Percentiles rank a stretch among this genome's conserved stretches.
phyloP scores from a whole-genome alignment of 768 basidiomycete genomes.

The Lactarius vividus region DNA sequence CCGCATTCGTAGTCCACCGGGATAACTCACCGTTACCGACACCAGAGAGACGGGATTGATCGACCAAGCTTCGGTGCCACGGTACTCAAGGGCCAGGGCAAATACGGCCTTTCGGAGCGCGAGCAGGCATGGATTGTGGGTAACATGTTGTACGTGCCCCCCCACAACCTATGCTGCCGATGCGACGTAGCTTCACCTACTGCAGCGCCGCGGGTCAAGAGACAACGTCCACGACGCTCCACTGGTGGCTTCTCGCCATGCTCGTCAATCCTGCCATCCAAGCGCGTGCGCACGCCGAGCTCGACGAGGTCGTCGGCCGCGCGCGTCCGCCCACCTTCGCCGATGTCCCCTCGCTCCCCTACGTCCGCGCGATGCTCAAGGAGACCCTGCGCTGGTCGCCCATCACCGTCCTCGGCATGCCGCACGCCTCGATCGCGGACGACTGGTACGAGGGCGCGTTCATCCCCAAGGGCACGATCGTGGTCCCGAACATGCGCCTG shows the following conservation, averaged over 20 bases:
- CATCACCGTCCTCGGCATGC: conserved; percentile 29
- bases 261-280: conserved; percentile 39
- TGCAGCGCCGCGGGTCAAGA: background rate
- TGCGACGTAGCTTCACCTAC: background rate
- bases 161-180: background rate
- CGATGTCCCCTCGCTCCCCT: conserved; percentile 37
- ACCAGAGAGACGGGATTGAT: conserved; percentile 7
- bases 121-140: conserved; percentile 25
- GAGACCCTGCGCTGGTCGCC: conserved; percentile 35
- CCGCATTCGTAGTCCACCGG: background rate
- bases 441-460: background rate
- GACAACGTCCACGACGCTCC: conserved; percentile 28
- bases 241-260: conserved; percentile 42
- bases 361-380: conserved; percentile 37
- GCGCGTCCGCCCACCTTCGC: conserved; percentile 39
- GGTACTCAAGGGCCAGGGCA: conserved; percentile 5
- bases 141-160: conserved; percentile 21
- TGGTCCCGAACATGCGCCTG: background rate
- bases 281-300: conserved; percentile 40
- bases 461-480: background rate
- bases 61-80: conserved; percentile 10
- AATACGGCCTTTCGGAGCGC: conserved; percentile 10
- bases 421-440: background rate
- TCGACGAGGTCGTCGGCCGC: conserved; percentile 38
- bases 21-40: too few species aligned